Evolutionary conservation across 2,329 filamentous ascomycete genomes (phyloP).

Genomic region (Aspergillus sp.): DNA sequence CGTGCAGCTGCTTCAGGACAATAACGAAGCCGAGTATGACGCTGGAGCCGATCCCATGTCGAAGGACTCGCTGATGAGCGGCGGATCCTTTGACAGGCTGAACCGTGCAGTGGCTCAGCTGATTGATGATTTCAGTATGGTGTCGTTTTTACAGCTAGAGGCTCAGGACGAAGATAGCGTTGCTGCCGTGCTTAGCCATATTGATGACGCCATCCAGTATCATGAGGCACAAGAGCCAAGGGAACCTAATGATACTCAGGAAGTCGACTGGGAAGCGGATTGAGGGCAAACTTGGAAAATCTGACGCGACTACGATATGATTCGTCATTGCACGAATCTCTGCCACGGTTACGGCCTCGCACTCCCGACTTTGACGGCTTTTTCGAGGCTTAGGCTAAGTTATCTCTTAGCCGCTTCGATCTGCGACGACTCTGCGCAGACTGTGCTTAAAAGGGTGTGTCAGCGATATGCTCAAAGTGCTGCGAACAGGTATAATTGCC

Average conservation of each 20-base stretch:
- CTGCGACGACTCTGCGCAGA: neutral
- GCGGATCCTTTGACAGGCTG: slow-evolving; percentile 77
- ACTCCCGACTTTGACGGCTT: neutral
- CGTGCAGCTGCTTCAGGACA: slow-evolving; percentile 75
- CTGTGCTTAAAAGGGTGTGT: neutral
- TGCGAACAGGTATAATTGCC: neutral
- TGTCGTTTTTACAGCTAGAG: slow-evolving; percentile 89
- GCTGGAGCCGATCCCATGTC: slow-evolving; percentile 66
- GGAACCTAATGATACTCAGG: slow-evolving; percentile 72
- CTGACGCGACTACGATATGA: slow-evolving; percentile 2
- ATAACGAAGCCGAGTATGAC: slow-evolving; percentile 56
- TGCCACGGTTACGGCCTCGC: neutral
- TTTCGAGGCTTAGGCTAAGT: neutral
- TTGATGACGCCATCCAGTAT: slow-evolving; percentile 91
- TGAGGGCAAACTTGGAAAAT: neutral
- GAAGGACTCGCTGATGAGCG: slow-evolving; percentile 74
- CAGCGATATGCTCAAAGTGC: neutral
- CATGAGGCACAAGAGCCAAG: slow-evolving; percentile 91
- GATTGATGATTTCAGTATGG: slow-evolving; percentile 98
- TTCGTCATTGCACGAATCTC: neutral
- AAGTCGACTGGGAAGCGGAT: slow-evolving; percentile 53
- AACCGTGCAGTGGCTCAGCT: slow-evolving; percentile 87
- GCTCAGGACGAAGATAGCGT: slow-evolving; percentile 92
- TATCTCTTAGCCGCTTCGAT: neutral
- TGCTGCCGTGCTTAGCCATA: slow-evolving; percentile 80